Base-by-base conservation (phyloP, 2,329 filamentous ascomycete species). In the Passalora sequoiae region DNA sequence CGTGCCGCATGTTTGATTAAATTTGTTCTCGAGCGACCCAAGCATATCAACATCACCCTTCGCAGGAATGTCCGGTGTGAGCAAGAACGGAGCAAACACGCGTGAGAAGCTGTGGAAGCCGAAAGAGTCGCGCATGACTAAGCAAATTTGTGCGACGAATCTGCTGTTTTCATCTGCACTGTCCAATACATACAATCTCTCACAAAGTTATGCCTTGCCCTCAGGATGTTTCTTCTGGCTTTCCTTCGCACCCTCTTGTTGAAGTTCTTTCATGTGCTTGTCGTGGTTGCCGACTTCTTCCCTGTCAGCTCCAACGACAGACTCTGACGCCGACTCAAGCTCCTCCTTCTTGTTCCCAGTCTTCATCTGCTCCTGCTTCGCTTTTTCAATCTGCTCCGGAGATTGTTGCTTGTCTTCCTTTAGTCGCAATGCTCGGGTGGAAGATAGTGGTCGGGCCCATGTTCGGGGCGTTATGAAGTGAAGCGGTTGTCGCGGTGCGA, bases 361-460 rank as follows among this genome's bases (percentile, higher is more conserved):
- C 46, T 64, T 53, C 29, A 71, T 47, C 47, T 69, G 66, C 40
- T 71, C 65, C 44, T 71, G 64, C 58, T 72, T 73, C 31, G 63
- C 61, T 36, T 56, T 40, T 41, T 72, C 69, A 21, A 69, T 43
- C 45, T 72, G 61, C 15, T 69, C 61, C 8, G 63, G 56, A n/a
- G 16, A 40, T 30, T 50, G 66, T 13, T 60, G 47, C 16, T 59
- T 60, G 46, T 69, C 67, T 55, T 71, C 68, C 44, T 70, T 70
- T 40, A 71, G 50, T 16, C 52, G 51, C 28, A 62, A 52, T 12
- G 47, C 54, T 13, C 51, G 54, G n/a, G 63, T 62, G 6, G 48
- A 60, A 38, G 50, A 57, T 44, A 71, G 57, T 3, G 58, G 42
- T 21, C 56, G 49, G 10, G 17, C 3, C 13, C 15, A 10, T 5